A percentile compares a stretch with the other conserved stretches of the same genome.
Conservation (phyloP, 306 rosid species). For the Comarum palustre region DNA sequence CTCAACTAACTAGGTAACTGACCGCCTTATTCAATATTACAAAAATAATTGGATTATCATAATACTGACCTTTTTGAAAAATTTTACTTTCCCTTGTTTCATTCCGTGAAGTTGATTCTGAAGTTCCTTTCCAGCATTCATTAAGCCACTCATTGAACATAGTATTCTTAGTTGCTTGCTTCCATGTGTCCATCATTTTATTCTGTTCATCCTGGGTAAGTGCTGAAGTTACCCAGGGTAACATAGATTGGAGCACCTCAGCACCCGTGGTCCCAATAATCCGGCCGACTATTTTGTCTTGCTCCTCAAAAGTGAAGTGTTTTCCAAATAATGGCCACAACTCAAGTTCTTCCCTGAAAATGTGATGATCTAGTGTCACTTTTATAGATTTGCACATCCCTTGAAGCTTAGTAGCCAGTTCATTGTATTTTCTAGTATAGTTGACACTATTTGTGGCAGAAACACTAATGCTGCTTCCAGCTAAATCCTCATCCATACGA, state of each 20-base stretch:
- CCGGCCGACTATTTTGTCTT: constrained; percentile 91
- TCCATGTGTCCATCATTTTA: constrained; percentile 98
- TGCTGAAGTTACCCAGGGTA: constrained; percentile 99
- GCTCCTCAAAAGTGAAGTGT: constrained; percentile 96
- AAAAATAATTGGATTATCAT: constrained; percentile 16
- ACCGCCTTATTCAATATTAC: constrained; percentile 3
- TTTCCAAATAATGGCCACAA: constrained; percentile 94
- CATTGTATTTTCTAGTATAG: constrained; percentile 59
- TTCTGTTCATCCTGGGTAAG: constrained; percentile 97
- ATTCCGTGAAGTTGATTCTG: constrained; percentile 46
- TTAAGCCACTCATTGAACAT: constrained; percentile 99
- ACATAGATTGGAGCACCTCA: constrained; percentile 98
- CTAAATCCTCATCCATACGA: constrained; percentile 38
- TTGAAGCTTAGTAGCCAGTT: constrained; percentile 95
- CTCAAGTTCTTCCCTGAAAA: constrained; percentile 94
- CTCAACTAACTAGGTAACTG: not conserved
- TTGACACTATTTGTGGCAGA: constrained; percentile 39
- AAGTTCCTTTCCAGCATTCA: constrained; percentile 91
- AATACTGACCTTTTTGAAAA: constrained; percentile 60
- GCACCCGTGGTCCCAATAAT: constrained; percentile 99
- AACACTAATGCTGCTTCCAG: constrained; percentile 34
- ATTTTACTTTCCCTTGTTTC: constrained; percentile 47
- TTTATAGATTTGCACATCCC: constrained; percentile 98
- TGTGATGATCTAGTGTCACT: constrained; percentile 92
- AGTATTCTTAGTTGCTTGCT: constrained; percentile 96